Percentiles rank a stretch among this genome's conserved stretches.
Evolutionary conservation across 805 yeast genomes (phyloP).

Genomic region (Teunomyces gatunensis): DNA sequence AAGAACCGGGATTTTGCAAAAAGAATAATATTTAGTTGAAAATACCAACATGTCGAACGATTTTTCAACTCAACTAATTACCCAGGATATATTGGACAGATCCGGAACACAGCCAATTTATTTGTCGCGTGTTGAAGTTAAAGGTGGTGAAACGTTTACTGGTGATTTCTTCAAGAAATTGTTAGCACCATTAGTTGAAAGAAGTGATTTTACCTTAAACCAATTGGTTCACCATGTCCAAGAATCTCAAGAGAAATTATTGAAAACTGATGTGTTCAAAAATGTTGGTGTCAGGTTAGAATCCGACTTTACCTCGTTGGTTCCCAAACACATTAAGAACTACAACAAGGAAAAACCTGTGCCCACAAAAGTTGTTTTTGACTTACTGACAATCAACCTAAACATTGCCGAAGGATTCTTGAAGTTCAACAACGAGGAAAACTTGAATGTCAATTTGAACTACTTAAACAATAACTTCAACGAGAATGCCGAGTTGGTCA

Average conservation of each 20-base stretch:
- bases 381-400: slow-evolving; percentile 37
- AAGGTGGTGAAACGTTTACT: slow-evolving; percentile 45
- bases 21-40: too few species aligned
- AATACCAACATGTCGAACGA: neutral
- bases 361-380: slow-evolving; percentile 45
- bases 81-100: slow-evolving; percentile 29
- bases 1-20: too few species aligned
- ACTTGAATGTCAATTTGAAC: slow-evolving; percentile 35
- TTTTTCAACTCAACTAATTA: slow-evolving; percentile 10
- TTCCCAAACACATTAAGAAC: slow-evolving; percentile 22
- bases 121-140: slow-evolving; percentile 35
- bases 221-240: slow-evolving; percentile 36
- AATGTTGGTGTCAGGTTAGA: slow-evolving; percentile 40
- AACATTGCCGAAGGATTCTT: slow-evolving; percentile 34
- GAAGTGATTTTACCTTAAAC: slow-evolving; percentile 42
- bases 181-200: slow-evolving; percentile 42
- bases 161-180: slow-evolving; percentile 45
- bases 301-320: slow-evolving; percentile 31
- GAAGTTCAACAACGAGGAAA: slow-evolving; percentile 37
- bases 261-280: slow-evolving; percentile 46
- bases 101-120: slow-evolving; percentile 36
- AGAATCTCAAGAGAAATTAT: slow-evolving; percentile 31
- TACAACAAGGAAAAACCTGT: slow-evolving; percentile 40
- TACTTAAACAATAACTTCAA: slow-evolving; percentile 44
- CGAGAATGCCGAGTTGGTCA: slow-evolving; percentile 53